These are phyloP conservation scores for Gypsophila paniculata DNA, from an alignment of 179 eudicot genomes.

Conservation along the genomic window DNA sequence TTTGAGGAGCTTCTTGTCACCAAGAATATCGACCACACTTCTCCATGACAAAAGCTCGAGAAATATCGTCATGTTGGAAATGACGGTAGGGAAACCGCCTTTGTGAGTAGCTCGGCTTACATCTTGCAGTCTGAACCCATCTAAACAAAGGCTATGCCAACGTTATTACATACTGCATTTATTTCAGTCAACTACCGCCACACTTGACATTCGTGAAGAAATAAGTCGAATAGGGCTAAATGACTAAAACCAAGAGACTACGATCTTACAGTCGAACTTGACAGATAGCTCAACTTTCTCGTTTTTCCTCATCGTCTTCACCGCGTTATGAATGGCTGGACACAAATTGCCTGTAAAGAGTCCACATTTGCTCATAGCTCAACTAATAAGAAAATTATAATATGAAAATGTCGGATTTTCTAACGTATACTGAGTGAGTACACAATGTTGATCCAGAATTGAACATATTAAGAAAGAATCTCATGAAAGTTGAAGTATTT, in stretches of 20 bases:
- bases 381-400: neutral
- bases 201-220: neutral
- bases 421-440: too few relatives aligned
- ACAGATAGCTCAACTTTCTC: constrained; percentile 45
- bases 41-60: constrained; percentile 46
- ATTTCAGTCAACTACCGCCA: neutral
- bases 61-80: constrained; percentile 27
- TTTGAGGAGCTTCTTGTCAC: constrained; percentile 43
- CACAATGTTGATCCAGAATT: too few relatives aligned
- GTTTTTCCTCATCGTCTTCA: constrained; percentile 45
- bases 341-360: constrained; percentile 27
- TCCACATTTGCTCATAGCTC: too few relatives aligned
- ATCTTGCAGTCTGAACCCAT: constrained; percentile 27
- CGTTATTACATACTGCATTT: neutral
- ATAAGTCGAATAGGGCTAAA: neutral
- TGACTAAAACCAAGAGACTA: too few relatives aligned
- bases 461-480: too few relatives aligned
- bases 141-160: constrained; percentile 20
- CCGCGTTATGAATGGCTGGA: constrained; percentile 50
- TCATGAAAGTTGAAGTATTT: too few relatives aligned
- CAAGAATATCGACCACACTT: constrained; percentile 36
- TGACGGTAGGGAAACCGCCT: neutral
- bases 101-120: constrained; percentile 5
- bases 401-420: too few relatives aligned
- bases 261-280: constrained; percentile 31